Conservation (phyloP, 495 filamentous ascomycete genomes). For the Hamigera avellanea region DNA sequence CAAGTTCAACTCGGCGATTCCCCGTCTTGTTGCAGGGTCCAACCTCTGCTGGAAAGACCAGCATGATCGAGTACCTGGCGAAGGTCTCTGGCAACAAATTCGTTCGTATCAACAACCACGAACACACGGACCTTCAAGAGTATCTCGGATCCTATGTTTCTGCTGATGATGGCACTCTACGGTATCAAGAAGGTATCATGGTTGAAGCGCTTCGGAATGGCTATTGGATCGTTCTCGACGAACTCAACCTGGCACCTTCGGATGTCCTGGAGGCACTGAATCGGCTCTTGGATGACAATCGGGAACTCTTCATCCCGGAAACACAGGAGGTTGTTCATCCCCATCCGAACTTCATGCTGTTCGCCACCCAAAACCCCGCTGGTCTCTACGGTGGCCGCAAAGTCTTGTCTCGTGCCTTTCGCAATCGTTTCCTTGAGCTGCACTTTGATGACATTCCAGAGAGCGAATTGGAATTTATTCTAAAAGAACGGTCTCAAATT, state of each 20-base stretch:
- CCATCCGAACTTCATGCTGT: constrained; percentile 92
- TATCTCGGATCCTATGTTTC: constrained; percentile 94
- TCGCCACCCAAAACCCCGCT: constrained; percentile 97
- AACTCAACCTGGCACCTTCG: constrained; percentile 90
- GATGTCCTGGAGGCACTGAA: constrained; percentile 96
- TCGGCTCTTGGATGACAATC: constrained; percentile 88
- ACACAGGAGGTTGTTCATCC: constrained; percentile 89
- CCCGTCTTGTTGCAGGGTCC: constrained; percentile 95
- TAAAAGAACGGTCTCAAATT: constrained; percentile 77
- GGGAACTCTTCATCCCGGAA: constrained; percentile 94
- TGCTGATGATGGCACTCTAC: constrained; percentile 66
- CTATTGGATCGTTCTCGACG: constrained; percentile 96
- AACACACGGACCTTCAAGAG: constrained; percentile 96
- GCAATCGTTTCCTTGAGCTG: constrained; percentile 92
- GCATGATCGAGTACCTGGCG: constrained; percentile 97
- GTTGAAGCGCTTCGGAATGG: constrained; percentile 87
- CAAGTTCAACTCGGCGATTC: constrained; percentile 81
- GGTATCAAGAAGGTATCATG: constrained; percentile 88
- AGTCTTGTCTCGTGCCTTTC: constrained; percentile 81
- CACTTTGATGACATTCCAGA: constrained; percentile 98
- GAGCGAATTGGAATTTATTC: constrained; percentile 83
- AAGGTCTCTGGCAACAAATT: constrained; percentile 94
- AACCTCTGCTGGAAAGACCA: constrained; percentile 94
- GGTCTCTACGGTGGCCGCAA: constrained; percentile 94
- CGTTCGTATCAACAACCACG: constrained; percentile 97